Evolutionary conservation across 805 yeast genomes (phyloP).

Genomic region (Ascoidea tarda): DNA sequence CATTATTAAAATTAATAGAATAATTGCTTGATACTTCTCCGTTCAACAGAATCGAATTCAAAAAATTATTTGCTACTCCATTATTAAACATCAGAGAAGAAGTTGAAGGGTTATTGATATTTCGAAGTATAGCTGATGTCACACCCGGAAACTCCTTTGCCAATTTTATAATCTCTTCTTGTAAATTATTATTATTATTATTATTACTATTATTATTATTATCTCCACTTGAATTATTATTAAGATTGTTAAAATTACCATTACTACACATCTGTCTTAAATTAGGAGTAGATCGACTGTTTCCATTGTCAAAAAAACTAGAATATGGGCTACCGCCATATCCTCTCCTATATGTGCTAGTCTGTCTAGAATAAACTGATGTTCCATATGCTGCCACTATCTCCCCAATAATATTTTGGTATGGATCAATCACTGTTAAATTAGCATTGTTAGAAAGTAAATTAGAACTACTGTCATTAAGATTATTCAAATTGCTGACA

Average conservation of each 20-base stretch:
- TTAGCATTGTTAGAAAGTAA: background rate
- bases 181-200: background rate
- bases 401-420: conserved; percentile 2
- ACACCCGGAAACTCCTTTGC: background rate
- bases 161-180: background rate
- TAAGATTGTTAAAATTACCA: no score
- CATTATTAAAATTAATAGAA: no score
- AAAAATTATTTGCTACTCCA: background rate
- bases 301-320: background rate
- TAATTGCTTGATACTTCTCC: no score
- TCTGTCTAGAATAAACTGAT: conserved; percentile 8
- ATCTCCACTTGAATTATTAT: no score
- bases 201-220: no score
- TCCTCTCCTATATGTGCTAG: background rate
- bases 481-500: background rate
- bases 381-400: conserved; percentile 6
- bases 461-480: background rate
- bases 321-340: background rate
- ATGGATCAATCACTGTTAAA: background rate
- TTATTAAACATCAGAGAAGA: no score
- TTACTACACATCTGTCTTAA: no score
- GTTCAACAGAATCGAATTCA: background rate
- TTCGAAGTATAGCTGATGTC: background rate
- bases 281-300: no score
- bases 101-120: no score